Conservation (phyloP, 2,329 filamentous ascomycete genomes). For the Lachnum nothofagi region DNA sequence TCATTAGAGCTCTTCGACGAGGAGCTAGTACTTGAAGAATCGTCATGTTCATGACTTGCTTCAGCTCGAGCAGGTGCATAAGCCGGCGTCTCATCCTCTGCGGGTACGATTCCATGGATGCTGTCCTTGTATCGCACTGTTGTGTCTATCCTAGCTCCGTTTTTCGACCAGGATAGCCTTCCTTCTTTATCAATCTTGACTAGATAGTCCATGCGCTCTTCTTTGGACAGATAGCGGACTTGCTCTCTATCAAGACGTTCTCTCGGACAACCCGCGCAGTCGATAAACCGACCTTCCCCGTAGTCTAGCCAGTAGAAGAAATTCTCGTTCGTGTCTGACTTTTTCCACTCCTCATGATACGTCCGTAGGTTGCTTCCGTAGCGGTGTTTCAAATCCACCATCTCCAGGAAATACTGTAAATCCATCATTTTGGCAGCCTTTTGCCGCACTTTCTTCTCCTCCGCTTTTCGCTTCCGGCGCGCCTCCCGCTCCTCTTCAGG, state of each 20-base stretch:
- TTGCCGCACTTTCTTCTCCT: slow-evolving; percentile 53
- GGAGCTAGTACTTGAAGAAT: slow-evolving; percentile 15
- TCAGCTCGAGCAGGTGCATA: slow-evolving; percentile 35
- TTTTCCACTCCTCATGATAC: slow-evolving; percentile 84
- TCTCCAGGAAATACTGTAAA: slow-evolving; percentile 75
- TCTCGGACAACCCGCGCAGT: slow-evolving; percentile 67
- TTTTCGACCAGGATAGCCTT: slow-evolving; percentile 81
- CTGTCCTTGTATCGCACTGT: slow-evolving; percentile 72
- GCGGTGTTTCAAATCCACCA: slow-evolving; percentile 81
- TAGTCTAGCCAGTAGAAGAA: slow-evolving; percentile 93
- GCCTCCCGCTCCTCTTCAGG: slow-evolving; percentile 37
- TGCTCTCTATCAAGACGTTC: slow-evolving; percentile 71
- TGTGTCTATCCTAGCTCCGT: slow-evolving; percentile 71
- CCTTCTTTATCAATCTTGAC: slow-evolving; percentile 71
- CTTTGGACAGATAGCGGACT: slow-evolving; percentile 76
- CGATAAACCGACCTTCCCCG: slow-evolving; percentile 66
- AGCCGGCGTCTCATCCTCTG: slow-evolving; percentile 54
- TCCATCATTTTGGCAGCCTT: slow-evolving; percentile 75
- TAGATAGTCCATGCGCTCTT: slow-evolving; percentile 76
- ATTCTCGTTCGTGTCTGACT: slow-evolving; percentile 70
- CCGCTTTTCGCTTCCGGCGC: slow-evolving; percentile 38
- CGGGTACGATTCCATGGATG: slow-evolving; percentile 64
- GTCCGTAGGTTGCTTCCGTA: slow-evolving; percentile 77
- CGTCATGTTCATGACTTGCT: slow-evolving; percentile 20
- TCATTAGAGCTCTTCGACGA: slow-evolving; percentile 32